Base-by-base conservation (phyloP, 352 stramenopile species). In the Pythium diclinum region DNA sequence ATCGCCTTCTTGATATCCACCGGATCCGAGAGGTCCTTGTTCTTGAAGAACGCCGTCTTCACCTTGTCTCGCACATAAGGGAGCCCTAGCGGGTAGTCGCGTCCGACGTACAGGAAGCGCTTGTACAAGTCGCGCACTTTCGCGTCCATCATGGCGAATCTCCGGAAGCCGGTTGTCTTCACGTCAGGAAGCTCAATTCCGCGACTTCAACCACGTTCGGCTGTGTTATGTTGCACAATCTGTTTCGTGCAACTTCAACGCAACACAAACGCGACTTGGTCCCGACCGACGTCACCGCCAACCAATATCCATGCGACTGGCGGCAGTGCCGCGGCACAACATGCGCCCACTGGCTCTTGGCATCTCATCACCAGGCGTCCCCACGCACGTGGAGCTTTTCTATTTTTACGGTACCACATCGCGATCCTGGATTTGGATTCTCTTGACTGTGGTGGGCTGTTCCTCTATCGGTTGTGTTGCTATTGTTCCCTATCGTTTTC, bases 81-180 rank as follows among this genome's bases (percentile, higher is more conserved):
- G 14, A 98, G 66, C 6, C 96, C 97, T 33, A 96, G 72, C 21
- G 94, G 97, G 81, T 99, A 99, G 73, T 99, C 94, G 40, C 72
- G 75, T 34, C 96, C 96, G n/a, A 98, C 95, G 25, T 88, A 73
- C 59, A 99, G 71, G 61, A 97, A 87, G 49, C 87, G 86, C 82
- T 97, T 98, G 83, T 99, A 99, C 23, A 99, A 70, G 72, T 98
- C 94, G 63, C 96, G 84, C 59, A 99, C 94, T 25, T 97, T 81
- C 6, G 95, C 87, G 59, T 98, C 81, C 85, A 99, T 98, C 46
- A 6, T 63, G 21, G 30, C 17, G 23, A 36, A 19, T 51, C 40
- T 42, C 28, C 19, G 33, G 5, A 9, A 5, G 33, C 5, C 33
- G 33, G 33, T 36, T 36, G 33, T 36, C 33, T 36, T 36, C 3